Base-by-base conservation (phyloP, 805 yeast species). In the Saturnispora saitoi region DNA sequence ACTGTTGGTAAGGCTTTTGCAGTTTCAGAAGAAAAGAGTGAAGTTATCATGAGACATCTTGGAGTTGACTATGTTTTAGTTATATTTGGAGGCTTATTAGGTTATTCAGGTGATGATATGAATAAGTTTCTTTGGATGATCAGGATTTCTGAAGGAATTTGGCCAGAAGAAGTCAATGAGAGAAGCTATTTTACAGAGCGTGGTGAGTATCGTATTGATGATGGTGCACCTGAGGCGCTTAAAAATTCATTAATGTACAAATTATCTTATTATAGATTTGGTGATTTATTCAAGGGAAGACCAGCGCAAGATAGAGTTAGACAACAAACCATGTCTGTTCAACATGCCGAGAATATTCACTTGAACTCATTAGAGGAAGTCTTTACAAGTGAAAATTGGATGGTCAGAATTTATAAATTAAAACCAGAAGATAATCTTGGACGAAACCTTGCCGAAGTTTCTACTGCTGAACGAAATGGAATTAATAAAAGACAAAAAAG, bases 121-220 rank as follows among this genome's bases (percentile, higher is more conserved):
- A 93, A 93, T 73, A 93, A 93, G 69, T 93, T 89, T 70, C 68
- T 93, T 62, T 95, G 99, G 99, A 93, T 93, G 99, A 89, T 93
- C 28, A 80, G 99, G 66, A 93, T 93, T 56, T 78, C 96, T n/a
- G 96, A 93, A 68, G 99, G 99, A 48, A 87, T 93, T 51, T 93
- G 99, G 99, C 99, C 99, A 1, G 97, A 93, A n/a, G 98, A 93
- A 63, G 81, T 93, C 51, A 76, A 73, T 56, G 99, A 93, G 70
- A 73, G 93, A 54, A 77, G 81, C 55, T 93, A 71, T 69, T 93
- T 90, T 75, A 85, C 90, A 20, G 78, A 78, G 4, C 69, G 78
- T 48, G 97, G 98, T 53, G 96, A 89, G 66, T 93, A 88, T 66
- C 80, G 81, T 59, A 83, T 93, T 48, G 98, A 93, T 64, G 79